A percentile compares a stretch with the other conserved stretches of the same genome.
These are phyloP conservation scores for Arabidopsis suecica DNA, from an alignment of 345 rosid species.

Conservation along the genomic window DNA sequence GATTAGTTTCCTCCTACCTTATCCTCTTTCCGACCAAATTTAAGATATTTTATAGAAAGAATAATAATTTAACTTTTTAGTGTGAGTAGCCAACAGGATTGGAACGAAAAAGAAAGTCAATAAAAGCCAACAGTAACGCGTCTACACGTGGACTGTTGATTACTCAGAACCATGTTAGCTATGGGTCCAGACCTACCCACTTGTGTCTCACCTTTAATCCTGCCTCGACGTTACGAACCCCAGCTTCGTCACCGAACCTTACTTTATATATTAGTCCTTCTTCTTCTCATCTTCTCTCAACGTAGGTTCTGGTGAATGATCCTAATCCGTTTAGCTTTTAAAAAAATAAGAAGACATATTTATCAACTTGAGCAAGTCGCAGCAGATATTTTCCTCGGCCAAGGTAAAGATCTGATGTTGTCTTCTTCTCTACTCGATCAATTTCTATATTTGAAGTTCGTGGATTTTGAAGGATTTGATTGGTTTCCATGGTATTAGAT, in stretches of 20 bases:
- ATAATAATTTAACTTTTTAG: conserved; percentile 21
- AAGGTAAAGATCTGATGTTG: conserved; percentile 32
- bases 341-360: neutral
- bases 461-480: conserved; percentile 11
- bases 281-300: conserved; percentile 16
- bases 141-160: conserved; percentile 44
- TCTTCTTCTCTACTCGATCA: conserved; percentile 25
- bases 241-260: conserved; percentile 25
- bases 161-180: conserved; percentile 33
- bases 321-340: conserved; percentile 27
- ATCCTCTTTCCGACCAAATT: conserved; percentile 38
- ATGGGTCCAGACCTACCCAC: conserved; percentile 39
- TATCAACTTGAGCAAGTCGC: conserved; percentile 21
- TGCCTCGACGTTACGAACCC: conserved; percentile 6
- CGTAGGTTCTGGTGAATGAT: conserved; percentile 25
- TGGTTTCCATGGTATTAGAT: neutral
- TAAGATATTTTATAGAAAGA: conserved; percentile 28
- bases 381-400: conserved; percentile 29
- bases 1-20: conserved; percentile 42
- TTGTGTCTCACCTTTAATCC: conserved; percentile 16
- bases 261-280: conserved; percentile 30
- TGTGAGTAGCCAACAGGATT: conserved; percentile 37
- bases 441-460: neutral
- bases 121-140: conserved; percentile 48
- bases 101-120: conserved; percentile 28